Conservation (phyloP, 768 basidiomycete species). For the Auriscalpium vulgare region DNA sequence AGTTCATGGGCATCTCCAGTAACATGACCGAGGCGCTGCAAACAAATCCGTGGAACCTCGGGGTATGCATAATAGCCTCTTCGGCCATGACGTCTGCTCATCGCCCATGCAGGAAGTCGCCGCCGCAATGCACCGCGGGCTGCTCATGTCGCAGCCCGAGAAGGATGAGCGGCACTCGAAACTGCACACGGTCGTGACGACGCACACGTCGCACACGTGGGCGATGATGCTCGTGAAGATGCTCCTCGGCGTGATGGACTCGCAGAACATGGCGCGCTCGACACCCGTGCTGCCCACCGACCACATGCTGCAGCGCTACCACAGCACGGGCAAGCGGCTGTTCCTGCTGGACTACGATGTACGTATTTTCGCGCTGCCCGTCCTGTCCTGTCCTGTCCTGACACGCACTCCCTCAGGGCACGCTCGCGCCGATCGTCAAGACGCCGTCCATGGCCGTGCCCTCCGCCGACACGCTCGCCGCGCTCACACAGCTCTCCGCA, state of each 20-base stretch:
- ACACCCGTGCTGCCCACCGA: constrained; percentile 73
- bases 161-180: constrained; percentile 66
- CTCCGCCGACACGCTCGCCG: constrained; percentile 61
- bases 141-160: constrained; percentile 73
- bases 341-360: constrained; percentile 97
- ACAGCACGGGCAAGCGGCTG: constrained; percentile 68
- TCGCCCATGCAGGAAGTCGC: constrained; percentile 57
- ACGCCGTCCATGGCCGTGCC: constrained; percentile 83
- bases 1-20: constrained; percentile 96
- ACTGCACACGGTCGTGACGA: constrained; percentile 79
- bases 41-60: constrained; percentile 95
- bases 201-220: constrained; percentile 94
- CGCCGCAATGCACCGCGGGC: constrained; percentile 81
- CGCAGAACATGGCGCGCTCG: constrained; percentile 69
- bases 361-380: constrained; percentile 23
- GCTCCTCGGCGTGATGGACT: constrained; percentile 74
- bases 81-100: too few species aligned
- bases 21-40: constrained; percentile 85
- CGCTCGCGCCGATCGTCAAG: constrained; percentile 95
- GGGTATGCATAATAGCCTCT: constrained; percentile 36
- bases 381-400: neutral
- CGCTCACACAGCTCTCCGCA: constrained; percentile 59
- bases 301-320: constrained; percentile 54
- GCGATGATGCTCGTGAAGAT: constrained; percentile 84
- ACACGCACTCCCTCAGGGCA: constrained; percentile 51